Conservation (phyloP, 139 green algal species). For the Micromonas commoda region DNA sequence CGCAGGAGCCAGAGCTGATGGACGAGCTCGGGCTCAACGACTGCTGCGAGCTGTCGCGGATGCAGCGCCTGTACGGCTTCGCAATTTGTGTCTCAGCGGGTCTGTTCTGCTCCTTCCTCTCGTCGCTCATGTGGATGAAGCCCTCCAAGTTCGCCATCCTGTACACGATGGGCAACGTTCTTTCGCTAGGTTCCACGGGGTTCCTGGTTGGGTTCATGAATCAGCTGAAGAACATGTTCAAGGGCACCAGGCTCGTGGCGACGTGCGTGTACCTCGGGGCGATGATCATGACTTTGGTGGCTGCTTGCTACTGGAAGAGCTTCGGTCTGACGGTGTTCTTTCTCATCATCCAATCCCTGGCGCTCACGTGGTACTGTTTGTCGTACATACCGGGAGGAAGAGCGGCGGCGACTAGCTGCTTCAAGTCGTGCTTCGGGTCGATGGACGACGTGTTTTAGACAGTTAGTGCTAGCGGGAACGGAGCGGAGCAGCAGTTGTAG, state of each 20-base stretch:
- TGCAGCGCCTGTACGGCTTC: constrained; percentile 23
- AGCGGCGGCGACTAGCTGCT: neutral
- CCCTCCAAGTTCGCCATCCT: constrained; percentile 23
- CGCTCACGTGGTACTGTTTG: constrained; percentile 22
- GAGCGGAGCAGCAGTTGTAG: neutral
- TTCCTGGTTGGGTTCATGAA: constrained; percentile 11
- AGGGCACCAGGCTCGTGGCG: constrained; percentile 5
- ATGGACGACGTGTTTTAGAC: neutral
- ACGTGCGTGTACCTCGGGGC: constrained; percentile 13
- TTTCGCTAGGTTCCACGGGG: constrained; percentile 13
- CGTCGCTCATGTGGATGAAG: constrained; percentile 10
- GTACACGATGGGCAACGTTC: constrained; percentile 18
- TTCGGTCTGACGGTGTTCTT: constrained; percentile 12
- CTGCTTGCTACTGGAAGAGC: neutral
- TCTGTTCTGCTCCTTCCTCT: neutral
- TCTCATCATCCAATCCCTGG: neutral
- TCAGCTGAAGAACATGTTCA: constrained; percentile 26
- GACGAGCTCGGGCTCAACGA: neutral
- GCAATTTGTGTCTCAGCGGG: neutral
- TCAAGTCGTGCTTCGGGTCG: neutral
- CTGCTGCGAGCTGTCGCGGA: neutral
- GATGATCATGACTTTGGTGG: constrained; percentile 22
- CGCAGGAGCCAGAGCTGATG: constrained; percentile 2
- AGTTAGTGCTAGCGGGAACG: neutral
- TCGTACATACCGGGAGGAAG: constrained; percentile 19